These are phyloP conservation scores for Vararia minispora DNA, from an alignment of 768 basidiomycete genomes.

Conservation along the genomic window DNA sequence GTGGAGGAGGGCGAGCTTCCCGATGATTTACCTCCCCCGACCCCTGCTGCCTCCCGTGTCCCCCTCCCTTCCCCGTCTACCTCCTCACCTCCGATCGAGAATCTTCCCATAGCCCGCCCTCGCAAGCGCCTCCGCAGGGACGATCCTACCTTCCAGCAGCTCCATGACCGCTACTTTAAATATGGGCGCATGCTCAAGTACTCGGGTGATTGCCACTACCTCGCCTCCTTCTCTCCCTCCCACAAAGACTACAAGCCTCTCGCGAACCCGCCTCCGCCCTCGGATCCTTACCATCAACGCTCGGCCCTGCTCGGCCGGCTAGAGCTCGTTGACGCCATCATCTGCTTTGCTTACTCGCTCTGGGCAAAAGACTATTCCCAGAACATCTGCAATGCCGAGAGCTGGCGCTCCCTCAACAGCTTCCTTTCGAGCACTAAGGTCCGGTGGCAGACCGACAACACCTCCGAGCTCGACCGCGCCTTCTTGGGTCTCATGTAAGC, in stretches of 20 bases:
- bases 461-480: slow-evolving; percentile 38
- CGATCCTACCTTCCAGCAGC: slow-evolving; percentile 43
- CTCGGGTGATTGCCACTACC: slow-evolving; percentile 70
- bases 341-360: slow-evolving; percentile 75
- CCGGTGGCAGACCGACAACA: slow-evolving; percentile 44
- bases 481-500: slow-evolving; percentile 76
- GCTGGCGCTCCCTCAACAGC: slow-evolving; percentile 59
- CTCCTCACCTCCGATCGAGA: slow-evolving; percentile 18
- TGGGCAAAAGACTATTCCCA: slow-evolving; percentile 66
- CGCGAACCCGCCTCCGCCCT: slow-evolving; percentile 47
- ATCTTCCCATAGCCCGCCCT: slow-evolving; percentile 54
- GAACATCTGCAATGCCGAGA: slow-evolving; percentile 42
- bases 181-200: slow-evolving; percentile 72
- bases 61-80: slow-evolving; percentile 19
- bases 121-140: slow-evolving; percentile 35
- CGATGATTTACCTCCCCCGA: slow-evolving; percentile 22
- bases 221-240: slow-evolving; percentile 56
- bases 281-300: slow-evolving; percentile 64
- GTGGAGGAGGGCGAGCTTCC: slow-evolving; percentile 36
- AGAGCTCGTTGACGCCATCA: slow-evolving; percentile 70
- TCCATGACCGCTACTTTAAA: slow-evolving; percentile 61
- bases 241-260: slow-evolving; percentile 58
- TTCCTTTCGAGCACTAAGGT: slow-evolving; percentile 64
- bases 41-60: slow-evolving; percentile 11
- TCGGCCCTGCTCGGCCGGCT: slow-evolving; percentile 68